Evolutionary conservation across 306 rosid genomes (phyloP), one percentile per base, ranked within the genome.

Genomic region (Malus asiatica): DNA sequence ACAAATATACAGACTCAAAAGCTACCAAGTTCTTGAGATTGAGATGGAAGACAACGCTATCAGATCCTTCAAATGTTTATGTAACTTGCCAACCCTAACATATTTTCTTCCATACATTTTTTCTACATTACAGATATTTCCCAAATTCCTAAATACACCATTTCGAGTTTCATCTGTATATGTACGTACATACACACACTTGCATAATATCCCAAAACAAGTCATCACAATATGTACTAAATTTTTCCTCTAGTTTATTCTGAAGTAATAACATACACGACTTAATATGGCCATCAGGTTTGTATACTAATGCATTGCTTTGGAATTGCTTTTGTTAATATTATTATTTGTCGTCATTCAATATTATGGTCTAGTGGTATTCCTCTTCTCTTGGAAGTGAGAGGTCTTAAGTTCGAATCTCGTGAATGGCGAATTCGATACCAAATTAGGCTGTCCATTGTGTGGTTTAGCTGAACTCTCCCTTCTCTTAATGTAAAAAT

Each of bases 61-160:
- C 84, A 65, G 76, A 73, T 79, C 33, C 6, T 57, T 48, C 61
- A 67, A 18, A 66, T 20, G 15, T 35, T 61, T 45, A 1, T 68
- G 59, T 68, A 38, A 23, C 35, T 27, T 46, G 42, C 42, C 60
- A 14, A 16, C n/a, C 42, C 42, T 8, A 53, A 29, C 23, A 69
- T 0, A 25, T 23, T 27, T 69, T 23, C 25, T 10, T 69, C 60
- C 60, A 30, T 4, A 48, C 62, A 15, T 4, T 30, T 32, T 32
- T 30, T 15, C 45, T 14, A 6, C 38, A 44, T 45, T 25, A 3
- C 16, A 38, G 42, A 38, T 38, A 38, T 38, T 38, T 38, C 42
- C 9, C 9, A 6, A 38, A 38, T 38, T 38, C 42, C 42, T 6
- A 38, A 38, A 23, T 4, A 55, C 11, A 55, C 4, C 27, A 12